Evolutionary conservation across 371 early-diverging fungal species (phyloP), one percentile per base, ranked within the genome.

Genomic region (Lichtheimia hyalospora): DNA sequence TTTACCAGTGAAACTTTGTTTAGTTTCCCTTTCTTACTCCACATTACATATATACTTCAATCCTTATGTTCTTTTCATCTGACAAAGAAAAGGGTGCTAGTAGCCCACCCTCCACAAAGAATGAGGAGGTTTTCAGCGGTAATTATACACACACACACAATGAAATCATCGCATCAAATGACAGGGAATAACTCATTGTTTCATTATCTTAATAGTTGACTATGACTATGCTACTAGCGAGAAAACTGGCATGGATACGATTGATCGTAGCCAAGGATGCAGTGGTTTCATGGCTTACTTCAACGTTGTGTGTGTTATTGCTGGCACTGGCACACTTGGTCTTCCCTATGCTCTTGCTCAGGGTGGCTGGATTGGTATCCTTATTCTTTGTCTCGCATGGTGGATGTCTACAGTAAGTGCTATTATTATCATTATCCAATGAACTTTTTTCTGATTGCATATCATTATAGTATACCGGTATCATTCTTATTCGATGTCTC

Each of bases 321-420:
- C 92, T 3, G 95, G 95, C 39, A 89, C 91, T 12, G 96, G 96
- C 23, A 86, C 92, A 12, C 76, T 94, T 6, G 92, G 92, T 55
- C 78, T 96, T 8, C 49, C 58, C 3, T 89, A 83, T 54, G 90
- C 93, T 20, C 73, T 96, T 16, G 82, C 73, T 18, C 85, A 89
- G 57, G 88, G 91, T 51, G 95, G 95, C 13, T 96, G 96, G 96
- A 67, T 58, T 27, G 88, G 88, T 28, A 56, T 90, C 8, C 28
- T 85, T 15, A 82, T 93, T 60, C 73, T 96, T 24, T 65, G 86
- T 12, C 74, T 94, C 27, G 83, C 91, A 3, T 92, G 89, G 53
- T 66, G 79, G n/a, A 89, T 92, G 66, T 87, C 92, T 28, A 74
- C 28, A 49, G 50, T 63, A 53, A 51, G 24, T 52, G 5, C 15